Evolutionary conservation across 805 yeast species (phyloP).

Genomic region (Barnettozyma sp.): DNA sequence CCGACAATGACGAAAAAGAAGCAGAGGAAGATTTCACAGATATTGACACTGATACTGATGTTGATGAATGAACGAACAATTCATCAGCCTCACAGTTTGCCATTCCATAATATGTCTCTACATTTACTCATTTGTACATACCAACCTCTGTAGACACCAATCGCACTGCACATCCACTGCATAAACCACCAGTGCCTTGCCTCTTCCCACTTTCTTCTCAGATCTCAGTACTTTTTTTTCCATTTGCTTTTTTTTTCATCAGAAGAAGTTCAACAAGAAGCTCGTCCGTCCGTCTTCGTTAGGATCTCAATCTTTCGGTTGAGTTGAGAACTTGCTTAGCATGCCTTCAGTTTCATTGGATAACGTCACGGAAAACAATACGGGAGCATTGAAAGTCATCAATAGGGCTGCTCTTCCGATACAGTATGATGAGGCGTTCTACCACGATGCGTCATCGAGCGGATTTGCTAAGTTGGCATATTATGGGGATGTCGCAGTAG

Average conservation of each 20-base stretch:
- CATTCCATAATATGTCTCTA: too few relatives aligned
- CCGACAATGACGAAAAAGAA: constrained; percentile 38
- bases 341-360: constrained; percentile 40
- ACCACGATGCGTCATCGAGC: constrained; percentile 38
- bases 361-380: constrained; percentile 52
- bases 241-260: constrained; percentile 14
- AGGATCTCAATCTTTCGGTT: background rate
- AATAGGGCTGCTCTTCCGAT: constrained; percentile 47
- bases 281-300: background rate
- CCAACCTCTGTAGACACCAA: too few relatives aligned
- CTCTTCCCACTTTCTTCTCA: too few relatives aligned
- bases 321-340: background rate
- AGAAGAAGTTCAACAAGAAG: constrained; percentile 22
- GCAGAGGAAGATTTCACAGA: constrained; percentile 40
- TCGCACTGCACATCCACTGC: too few relatives aligned
- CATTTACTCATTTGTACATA: too few relatives aligned
- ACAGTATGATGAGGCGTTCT: constrained; percentile 45
- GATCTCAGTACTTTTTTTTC: too few relatives aligned
- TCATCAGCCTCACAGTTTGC: too few relatives aligned
- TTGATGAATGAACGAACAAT: constrained; percentile 30
- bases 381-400: constrained; percentile 52
- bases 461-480: constrained; percentile 46
- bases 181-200: too few relatives aligned
- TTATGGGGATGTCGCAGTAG: constrained; percentile 69
- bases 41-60: constrained; percentile 59